Conservation (phyloP, 2,329 filamentous ascomycete species). For the Calonectria pseudoturangicola region DNA sequence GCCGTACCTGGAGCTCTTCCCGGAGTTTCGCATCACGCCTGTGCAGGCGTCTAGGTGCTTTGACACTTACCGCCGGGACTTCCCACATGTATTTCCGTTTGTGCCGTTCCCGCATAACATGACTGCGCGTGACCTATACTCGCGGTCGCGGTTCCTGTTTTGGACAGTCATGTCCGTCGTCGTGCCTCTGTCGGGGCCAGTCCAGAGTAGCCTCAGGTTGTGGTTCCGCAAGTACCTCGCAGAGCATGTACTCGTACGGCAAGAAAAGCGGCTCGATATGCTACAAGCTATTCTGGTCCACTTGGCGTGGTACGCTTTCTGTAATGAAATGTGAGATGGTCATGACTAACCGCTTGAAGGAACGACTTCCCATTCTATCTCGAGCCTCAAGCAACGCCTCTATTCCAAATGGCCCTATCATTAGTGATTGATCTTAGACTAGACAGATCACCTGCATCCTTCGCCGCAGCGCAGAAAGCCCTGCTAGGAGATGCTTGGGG, state of each 20-base stretch:
- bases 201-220: conserved; percentile 57
- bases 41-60: conserved; percentile 59
- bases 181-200: conserved; percentile 56
- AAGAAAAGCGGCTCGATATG: conserved; percentile 60
- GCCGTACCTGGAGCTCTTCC: conserved; percentile 56
- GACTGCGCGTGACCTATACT: conserved; percentile 57
- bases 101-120: conserved; percentile 55
- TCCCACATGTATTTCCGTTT: conserved; percentile 62
- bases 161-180: conserved; percentile 61
- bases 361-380: conserved; percentile 63
- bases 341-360: conserved; percentile 49
- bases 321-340: background rate
- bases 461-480: conserved; percentile 51
- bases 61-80: conserved; percentile 58
- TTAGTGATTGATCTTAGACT: conserved; percentile 63
- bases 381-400: conserved; percentile 60
- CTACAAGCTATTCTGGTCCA: conserved; percentile 63
- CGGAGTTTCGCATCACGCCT: conserved; percentile 59
- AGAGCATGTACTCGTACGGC: conserved; percentile 60
- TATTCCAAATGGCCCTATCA: conserved; percentile 63
- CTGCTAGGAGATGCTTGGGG: conserved; percentile 59
- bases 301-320: conserved; percentile 59
- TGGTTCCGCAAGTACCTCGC: conserved; percentile 63
- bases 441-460: conserved; percentile 54
- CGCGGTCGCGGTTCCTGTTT: conserved; percentile 60